Conservation (phyloP, 805 yeast species). For the Blastobotrys attinorum region DNA sequence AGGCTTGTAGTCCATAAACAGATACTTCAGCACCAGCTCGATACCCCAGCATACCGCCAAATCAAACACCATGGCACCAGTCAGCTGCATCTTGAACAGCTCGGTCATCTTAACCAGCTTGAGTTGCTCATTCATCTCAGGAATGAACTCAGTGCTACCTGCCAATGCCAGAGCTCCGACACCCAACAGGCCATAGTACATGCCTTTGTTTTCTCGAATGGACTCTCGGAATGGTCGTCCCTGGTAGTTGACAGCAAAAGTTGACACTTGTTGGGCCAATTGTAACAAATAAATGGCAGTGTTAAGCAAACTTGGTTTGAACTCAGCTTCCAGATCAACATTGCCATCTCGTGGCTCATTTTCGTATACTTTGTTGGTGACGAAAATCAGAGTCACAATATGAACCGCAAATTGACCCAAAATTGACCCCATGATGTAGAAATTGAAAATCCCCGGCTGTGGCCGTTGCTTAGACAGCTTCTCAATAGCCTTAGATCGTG, state of each 20-base stretch:
- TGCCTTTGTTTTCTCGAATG: constrained; percentile 84
- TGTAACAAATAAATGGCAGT: constrained; percentile 94
- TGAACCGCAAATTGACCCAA: constrained; percentile 95
- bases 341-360: constrained; percentile 90
- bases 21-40: constrained; percentile 67
- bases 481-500: constrained; percentile 86
- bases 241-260: constrained; percentile 95
- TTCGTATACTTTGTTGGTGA: constrained; percentile 73
- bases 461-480: constrained; percentile 91
- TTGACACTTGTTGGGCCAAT: constrained; percentile 92
- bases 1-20: constrained; percentile 85
- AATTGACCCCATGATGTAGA: constrained; percentile 95
- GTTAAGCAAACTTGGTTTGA: constrained; percentile 82
- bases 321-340: constrained; percentile 81
- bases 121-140: constrained; percentile 89
- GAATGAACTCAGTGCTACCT: constrained; percentile 90
- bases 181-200: constrained; percentile 91
- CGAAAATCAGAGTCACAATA: constrained; percentile 69
- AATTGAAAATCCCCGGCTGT: constrained; percentile 93
- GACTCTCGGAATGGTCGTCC: constrained; percentile 95
- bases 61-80: constrained; percentile 65
- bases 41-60: constrained; percentile 67
- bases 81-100: constrained; percentile 68
- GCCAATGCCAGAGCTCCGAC: constrained; percentile 82
- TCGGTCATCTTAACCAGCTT: constrained; percentile 80